These are phyloP conservation scores for Abortiporus biennis DNA, from an alignment of 1,284 basidiomycete species.

Conservation along the genomic window DNA sequence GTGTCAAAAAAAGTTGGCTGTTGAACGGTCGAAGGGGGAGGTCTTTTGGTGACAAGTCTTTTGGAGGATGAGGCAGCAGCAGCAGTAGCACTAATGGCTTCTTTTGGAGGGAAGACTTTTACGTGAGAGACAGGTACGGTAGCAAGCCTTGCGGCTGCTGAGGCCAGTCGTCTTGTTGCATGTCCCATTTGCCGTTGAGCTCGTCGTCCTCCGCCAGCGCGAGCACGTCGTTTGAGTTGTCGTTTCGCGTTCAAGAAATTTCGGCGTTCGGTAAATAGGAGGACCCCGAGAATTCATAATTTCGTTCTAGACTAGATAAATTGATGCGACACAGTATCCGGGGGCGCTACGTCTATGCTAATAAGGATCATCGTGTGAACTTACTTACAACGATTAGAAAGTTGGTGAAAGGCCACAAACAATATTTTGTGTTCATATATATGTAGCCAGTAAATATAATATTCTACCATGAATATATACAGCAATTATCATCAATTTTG, in stretches of 20 bases:
- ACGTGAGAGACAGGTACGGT: constrained; percentile 50
- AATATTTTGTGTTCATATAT: no score
- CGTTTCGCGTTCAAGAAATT: not conserved
- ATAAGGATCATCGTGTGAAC: no score
- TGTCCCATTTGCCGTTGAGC: constrained; percentile 40
- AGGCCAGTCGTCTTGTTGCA: constrained; percentile 53
- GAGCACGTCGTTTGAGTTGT: constrained; percentile 1
- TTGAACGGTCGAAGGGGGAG: constrained; percentile 11
- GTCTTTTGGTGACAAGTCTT: no score
- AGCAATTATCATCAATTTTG: no score
- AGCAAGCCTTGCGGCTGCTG: constrained; percentile 48
- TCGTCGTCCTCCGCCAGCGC: constrained; percentile 6
- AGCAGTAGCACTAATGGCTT: constrained; percentile 34
- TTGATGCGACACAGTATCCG: no score
- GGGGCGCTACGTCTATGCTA: no score
- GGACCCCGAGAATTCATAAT: no score
- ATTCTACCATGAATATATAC: no score
- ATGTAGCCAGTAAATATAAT: no score
- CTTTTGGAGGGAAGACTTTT: constrained; percentile 57
- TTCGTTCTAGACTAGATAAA: no score
- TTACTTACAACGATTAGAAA: no score
- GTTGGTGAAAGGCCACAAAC: no score
- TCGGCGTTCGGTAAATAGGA: constrained; percentile 1
- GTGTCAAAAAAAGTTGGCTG: constrained; percentile 42
- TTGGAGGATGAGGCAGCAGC: constrained; percentile 12